Percentiles rank a stretch among this genome's conserved stretches.
Conservation (phyloP, 768 basidiomycete species). For the Strobilomyces dryophilus region DNA sequence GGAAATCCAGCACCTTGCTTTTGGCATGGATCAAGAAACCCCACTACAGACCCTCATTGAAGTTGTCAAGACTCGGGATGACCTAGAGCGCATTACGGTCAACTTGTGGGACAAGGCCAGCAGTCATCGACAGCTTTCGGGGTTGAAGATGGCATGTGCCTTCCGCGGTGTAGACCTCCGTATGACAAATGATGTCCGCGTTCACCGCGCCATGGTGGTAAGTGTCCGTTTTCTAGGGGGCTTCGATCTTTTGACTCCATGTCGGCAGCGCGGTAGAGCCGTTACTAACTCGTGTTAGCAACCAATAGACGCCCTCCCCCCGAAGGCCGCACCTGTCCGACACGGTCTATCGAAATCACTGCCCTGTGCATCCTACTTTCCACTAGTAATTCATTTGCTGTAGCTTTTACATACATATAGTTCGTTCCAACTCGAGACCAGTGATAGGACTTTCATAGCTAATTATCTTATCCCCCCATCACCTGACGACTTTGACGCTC, state of each 20-base stretch:
- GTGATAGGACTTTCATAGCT: neutral
- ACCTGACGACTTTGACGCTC: neutral
- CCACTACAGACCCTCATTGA: constrained; percentile 53
- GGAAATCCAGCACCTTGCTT: constrained; percentile 52
- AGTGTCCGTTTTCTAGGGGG: constrained; percentile 24
- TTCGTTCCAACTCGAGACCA: neutral
- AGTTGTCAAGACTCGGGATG: constrained; percentile 42
- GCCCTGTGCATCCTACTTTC: constrained; percentile 2
- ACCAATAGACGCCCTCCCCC: neutral
- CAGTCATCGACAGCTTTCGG: constrained; percentile 45
- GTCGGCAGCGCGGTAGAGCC: constrained; percentile 19
- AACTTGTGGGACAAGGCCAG: constrained; percentile 52
- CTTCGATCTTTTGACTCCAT: constrained; percentile 14
- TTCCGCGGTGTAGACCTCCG: constrained; percentile 53
- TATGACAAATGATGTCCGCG: constrained; percentile 46
- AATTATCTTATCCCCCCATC: neutral
- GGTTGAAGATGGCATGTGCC: constrained; percentile 62
- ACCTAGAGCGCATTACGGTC: constrained; percentile 48
- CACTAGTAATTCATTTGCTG: constrained; percentile 8
- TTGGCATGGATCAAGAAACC: constrained; percentile 57
- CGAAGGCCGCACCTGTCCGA: neutral
- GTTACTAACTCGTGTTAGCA: constrained; percentile 17
- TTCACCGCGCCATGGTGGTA: constrained; percentile 51
- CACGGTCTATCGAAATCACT: neutral
- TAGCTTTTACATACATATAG: constrained; percentile 15